A percentile compares a stretch with the other conserved stretches of the same genome.
These are phyloP conservation scores for Tuber calosporum DNA, from an alignment of 495 filamentous ascomycete genomes.

Conservation along the genomic window DNA sequence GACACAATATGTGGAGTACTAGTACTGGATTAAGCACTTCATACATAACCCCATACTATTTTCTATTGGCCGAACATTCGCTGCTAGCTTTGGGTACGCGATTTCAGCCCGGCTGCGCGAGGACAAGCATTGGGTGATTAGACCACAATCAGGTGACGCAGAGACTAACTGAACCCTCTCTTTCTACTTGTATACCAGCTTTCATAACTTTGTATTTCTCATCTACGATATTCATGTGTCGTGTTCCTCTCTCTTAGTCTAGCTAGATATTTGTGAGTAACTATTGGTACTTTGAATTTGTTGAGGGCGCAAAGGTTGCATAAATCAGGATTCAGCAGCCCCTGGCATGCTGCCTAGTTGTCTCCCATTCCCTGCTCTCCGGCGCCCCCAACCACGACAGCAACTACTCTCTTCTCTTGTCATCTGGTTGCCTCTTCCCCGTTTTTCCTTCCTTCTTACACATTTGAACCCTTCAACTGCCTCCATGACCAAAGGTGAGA, in stretches of 20 bases:
- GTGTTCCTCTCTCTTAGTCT: not conserved
- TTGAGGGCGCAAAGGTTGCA: not conserved
- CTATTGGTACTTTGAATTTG: not conserved
- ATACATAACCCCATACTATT: too few species aligned
- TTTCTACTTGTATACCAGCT: not conserved
- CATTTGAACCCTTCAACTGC: not conserved
- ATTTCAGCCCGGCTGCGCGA: too few species aligned
- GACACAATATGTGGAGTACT: too few species aligned
- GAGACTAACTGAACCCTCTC: not conserved
- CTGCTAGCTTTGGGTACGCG: too few species aligned
- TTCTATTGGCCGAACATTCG: too few species aligned
- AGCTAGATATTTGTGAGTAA: not conserved
- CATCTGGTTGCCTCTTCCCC: not conserved
- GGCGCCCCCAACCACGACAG: not conserved
- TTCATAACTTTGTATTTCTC: not conserved
- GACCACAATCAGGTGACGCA: not conserved
- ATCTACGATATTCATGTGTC: not conserved
- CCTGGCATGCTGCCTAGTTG: not conserved
- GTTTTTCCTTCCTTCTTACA: not conserved
- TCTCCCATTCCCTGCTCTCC: not conserved
- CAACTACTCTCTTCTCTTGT: not conserved
- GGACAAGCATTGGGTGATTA: not conserved
- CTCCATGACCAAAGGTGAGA: constrained; percentile 27
- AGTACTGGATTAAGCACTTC: too few species aligned
- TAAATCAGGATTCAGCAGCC: not conserved